Evolutionary conservation across 495 filamentous ascomycete genomes (phyloP), one percentile per base, ranked within the genome.

Genomic region (Articulospora tetracladia): DNA sequence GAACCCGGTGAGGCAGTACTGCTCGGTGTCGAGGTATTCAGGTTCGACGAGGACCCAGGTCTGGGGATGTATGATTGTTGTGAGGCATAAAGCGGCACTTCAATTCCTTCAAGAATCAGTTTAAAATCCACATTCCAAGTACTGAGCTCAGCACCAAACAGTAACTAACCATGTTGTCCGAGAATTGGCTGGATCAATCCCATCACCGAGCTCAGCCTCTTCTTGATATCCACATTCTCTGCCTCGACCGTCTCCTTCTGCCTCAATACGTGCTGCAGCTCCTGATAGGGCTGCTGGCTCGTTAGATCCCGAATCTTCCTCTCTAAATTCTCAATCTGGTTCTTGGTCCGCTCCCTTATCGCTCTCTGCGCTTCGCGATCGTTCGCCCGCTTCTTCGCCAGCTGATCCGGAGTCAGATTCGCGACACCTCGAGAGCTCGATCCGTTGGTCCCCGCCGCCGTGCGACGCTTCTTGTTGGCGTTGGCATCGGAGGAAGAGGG

Each of bases 311-410:
- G 80, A 50, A 94, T 83, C 56, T 84, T 83, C 59, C 78, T 78
- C 73, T 95, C 89, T 25, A 96, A 76, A 32, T 73, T 79, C 59
- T 93, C 89, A 65, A 96, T 95, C 66, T 92, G 87, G 59, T 85
- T 79, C 68, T 93, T 94, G 11, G 89, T 96, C 61, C 92, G 79
- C 66, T 91, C 87, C n/a, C 92, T 80, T 60, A 95, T 96, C 11
- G 90, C 91, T 48, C 90, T 82, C 72, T 96, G 92, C 22, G 92
- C 92, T 72, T 95, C 90, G 28, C 92, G 83, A 70, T 96, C 92
- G 72, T 96, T 96, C 65, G 90, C 90, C 55, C 92, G 81, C 72
- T 96, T 96, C 71, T 88, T 85, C 4, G 82, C 86, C 50, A 90
- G 76, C 67, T 90, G 88, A 23, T 87, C 80, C 17, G 86, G 84